These are phyloP conservation scores for Leishmania tarentolae DNA, from an alignment of 208 protist species.

Conservation along the genomic window DNA sequence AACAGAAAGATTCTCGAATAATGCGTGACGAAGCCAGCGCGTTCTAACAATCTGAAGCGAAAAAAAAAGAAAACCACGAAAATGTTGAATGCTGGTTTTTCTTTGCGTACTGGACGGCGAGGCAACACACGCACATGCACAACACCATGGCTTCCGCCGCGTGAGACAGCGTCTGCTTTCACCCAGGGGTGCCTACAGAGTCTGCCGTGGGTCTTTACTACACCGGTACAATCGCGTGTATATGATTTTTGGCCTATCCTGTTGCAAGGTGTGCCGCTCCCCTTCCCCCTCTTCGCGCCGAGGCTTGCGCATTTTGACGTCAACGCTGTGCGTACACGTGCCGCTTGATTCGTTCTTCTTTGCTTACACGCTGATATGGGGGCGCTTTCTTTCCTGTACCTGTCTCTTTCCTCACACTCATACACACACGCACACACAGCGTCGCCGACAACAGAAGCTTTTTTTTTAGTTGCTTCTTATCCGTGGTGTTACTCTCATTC, in stretches of 20 bases:
- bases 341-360: background rate
- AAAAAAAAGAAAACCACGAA: background rate
- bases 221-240: no score
- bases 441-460: background rate
- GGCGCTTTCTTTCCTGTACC: background rate
- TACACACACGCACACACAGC: background rate
- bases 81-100: background rate
- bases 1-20: constrained; percentile 4
- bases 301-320: background rate
- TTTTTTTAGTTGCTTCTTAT: background rate
- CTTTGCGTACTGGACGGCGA: background rate
- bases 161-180: background rate
- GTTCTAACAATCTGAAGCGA: constrained; percentile 2
- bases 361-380: background rate
- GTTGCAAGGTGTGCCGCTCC: background rate
- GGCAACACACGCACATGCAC: background rate
- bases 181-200: background rate
- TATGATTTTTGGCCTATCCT: background rate
- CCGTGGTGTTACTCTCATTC: background rate
- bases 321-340: background rate
- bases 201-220: background rate
- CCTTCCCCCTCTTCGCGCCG: background rate
- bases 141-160: background rate
- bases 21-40: background rate
- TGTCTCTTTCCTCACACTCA: background rate